phyloP scores from a whole-genome alignment of 2,329 filamentous ascomycete species.

The Ceratocystiopsis sp. region DNA sequence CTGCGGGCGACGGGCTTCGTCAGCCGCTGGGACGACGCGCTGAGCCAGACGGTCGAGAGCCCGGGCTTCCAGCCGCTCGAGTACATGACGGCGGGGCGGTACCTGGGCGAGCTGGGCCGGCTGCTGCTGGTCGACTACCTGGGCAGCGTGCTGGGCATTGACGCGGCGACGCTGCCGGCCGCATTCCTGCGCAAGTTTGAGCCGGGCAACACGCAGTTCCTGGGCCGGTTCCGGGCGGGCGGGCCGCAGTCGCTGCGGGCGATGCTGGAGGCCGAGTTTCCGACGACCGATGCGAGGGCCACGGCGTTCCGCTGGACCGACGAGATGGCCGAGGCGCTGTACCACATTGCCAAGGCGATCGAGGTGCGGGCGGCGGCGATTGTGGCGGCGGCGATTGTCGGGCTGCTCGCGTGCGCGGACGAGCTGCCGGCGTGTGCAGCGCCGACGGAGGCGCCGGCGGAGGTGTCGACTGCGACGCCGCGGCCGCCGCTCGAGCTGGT shows the following conservation, averaged over 20 bases:
- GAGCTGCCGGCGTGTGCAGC: constrained; percentile 34
- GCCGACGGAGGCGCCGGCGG: constrained; percentile 1
- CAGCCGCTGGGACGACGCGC: constrained; percentile 50
- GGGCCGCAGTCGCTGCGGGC: constrained; percentile 23
- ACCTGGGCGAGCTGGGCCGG: constrained; percentile 60
- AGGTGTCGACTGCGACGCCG: constrained; percentile 4
- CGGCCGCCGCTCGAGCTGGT: constrained; percentile 36
- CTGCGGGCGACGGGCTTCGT: constrained; percentile 45
- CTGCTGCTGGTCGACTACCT: constrained; percentile 53
- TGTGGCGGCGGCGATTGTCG: constrained; percentile 55
- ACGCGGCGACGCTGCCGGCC: constrained; percentile 31
- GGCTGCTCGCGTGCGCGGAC: constrained; percentile 48
- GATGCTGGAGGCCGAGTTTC: constrained; percentile 35
- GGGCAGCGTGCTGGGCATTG: constrained; percentile 23
- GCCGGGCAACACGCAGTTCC: constrained; percentile 48
- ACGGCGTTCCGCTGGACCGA: constrained; percentile 44
- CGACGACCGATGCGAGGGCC: constrained; percentile 18
- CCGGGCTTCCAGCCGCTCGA: constrained; percentile 71
- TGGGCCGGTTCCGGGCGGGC: constrained; percentile 50
- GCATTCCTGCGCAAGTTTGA: constrained; percentile 41
- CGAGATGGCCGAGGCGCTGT: constrained; percentile 40
- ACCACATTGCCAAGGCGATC: constrained; percentile 51
- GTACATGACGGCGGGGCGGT: constrained; percentile 68
- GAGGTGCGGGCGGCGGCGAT: constrained; percentile 57
- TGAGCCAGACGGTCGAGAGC: constrained; percentile 49